These are phyloP conservation scores for Cucurbita pepo DNA, from an alignment of 306 rosid genomes.

Conservation along the genomic window DNA sequence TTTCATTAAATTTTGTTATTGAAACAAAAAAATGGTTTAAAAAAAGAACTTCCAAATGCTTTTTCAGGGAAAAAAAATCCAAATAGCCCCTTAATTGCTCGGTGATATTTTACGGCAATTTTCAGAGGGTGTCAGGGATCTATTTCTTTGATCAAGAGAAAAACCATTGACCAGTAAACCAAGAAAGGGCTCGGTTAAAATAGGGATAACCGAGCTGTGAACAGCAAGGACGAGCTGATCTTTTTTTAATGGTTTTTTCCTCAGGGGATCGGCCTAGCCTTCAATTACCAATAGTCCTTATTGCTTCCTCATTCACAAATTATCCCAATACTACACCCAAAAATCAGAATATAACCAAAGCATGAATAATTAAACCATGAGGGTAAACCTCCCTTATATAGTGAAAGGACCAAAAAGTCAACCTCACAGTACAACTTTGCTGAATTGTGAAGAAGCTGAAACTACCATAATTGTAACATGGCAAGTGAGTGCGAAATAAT, in stretches of 20 bases:
- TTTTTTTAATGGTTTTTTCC: neutral
- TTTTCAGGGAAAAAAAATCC: too few relatives aligned
- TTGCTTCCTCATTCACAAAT: neutral
- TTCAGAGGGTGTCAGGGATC: too few relatives aligned
- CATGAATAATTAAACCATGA: neutral
- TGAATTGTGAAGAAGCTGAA: neutral
- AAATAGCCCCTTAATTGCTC: too few relatives aligned
- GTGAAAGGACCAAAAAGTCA: neutral
- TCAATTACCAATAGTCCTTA: neutral
- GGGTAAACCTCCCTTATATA: neutral
- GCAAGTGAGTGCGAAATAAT: neutral
- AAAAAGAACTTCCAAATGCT: too few relatives aligned
- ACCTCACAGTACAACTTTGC: neutral
- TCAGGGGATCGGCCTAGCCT: neutral
- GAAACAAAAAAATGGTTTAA: too few relatives aligned
- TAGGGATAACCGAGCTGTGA: neutral
- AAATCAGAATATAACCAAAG: neutral
- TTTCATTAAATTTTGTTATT: too few relatives aligned
- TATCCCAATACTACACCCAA: neutral
- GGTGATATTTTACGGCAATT: too few relatives aligned
- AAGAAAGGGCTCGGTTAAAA: neutral
- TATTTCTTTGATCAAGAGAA: too few relatives aligned
- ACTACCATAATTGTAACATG: neutral
- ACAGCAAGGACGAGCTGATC: neutral
- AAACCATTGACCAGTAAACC: too few relatives aligned